A percentile compares a stretch with the other conserved stretches of the same genome.
Conservation (phyloP, 2,329 filamentous ascomycete species). For the Aspergillus pseudoterreus region DNA sequence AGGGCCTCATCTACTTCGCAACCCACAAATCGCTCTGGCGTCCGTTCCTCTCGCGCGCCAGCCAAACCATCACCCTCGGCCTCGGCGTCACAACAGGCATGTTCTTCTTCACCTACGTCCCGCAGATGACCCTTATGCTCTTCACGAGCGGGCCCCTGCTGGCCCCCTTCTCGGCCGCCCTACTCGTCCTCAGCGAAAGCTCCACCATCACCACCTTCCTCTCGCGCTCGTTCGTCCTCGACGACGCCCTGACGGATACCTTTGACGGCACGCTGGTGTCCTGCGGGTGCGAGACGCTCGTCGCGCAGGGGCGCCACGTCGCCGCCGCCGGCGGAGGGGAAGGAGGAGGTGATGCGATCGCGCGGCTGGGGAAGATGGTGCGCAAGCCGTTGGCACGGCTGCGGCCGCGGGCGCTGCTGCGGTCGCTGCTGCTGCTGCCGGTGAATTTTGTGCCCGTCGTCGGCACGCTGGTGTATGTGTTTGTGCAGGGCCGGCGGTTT, state of each 20-base stretch:
- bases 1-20: conserved; percentile 61
- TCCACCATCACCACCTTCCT: conserved; percentile 49
- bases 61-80: conserved; percentile 65
- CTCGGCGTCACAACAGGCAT: conserved; percentile 69
- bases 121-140: conserved; percentile 76
- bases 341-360: conserved; percentile 46
- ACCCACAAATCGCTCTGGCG: conserved; percentile 57
- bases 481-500: conserved; percentile 63
- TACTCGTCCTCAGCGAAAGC: conserved; percentile 59
- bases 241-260: conserved; percentile 79
- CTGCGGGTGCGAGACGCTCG: conserved; percentile 56
- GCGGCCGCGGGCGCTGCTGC: conserved; percentile 60
- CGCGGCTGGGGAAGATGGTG: conserved; percentile 55
- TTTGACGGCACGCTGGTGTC: conserved; percentile 71
- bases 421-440: conserved; percentile 81
- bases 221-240: conserved; percentile 70
- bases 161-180: conserved; percentile 56
- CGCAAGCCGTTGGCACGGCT: conserved; percentile 47
- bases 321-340: conserved; percentile 42
- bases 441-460: conserved; percentile 91
- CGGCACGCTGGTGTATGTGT: conserved; percentile 75
- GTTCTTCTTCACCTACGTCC: conserved; percentile 84
- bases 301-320: conserved; percentile 71
- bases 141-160: conserved; percentile 77
- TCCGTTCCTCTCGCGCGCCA: conserved; percentile 55